Base-by-base conservation (phyloP, 192 early-diverging fungal species). In the Coemansia sp. region DNA sequence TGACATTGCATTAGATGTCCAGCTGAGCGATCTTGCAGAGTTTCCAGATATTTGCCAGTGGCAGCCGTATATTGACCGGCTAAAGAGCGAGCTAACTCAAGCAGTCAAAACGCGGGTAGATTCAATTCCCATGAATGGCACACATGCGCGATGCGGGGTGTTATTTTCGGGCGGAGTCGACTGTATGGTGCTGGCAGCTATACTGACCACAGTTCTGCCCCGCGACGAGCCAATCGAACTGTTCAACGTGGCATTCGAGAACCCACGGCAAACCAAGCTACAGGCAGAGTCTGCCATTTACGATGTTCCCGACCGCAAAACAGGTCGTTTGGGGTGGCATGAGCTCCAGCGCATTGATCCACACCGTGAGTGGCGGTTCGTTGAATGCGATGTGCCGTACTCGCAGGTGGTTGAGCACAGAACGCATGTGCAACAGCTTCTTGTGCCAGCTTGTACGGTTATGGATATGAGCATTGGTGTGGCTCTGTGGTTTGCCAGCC, bases 401-500 rank as follows among this genome's bases (percentile, higher is more conserved):
- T 68, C 66, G 23, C 88, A 92, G 65, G 89, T 88, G 2, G 66
- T 80, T 19, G 72, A 70, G 15, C 60, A 84, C 59, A 62, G 79
- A 37, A 50, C 67, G 15, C 83, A 86, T 29, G 89, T 98, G 22
- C 70, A 90, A 47, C 82, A 87, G 37, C 67, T 91, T 35, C 89
- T 98, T 83, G 73, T 75, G 21, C 96, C 96, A 2, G 73, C 91
- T 7, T 84, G 91, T 37, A 97, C 93, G 2, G 91, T 94, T 3
- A 98, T 98, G 96, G 96, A 98, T 37, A 83, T 92, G 90, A 96
- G 94, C 65, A 98, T 98, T 67, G 96, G 90, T 0, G 89, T 96
- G 84, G 94, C 96, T 0, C 86, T 98, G 57, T 98, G 94, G 94
- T 98, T 96, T 85, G 96, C 94, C 2, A 79, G 90, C 22, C 83